Evolutionary conservation across 371 early-diverging fungal genomes (phyloP).

Genomic region (Apophysomyces trapeziformis): DNA sequence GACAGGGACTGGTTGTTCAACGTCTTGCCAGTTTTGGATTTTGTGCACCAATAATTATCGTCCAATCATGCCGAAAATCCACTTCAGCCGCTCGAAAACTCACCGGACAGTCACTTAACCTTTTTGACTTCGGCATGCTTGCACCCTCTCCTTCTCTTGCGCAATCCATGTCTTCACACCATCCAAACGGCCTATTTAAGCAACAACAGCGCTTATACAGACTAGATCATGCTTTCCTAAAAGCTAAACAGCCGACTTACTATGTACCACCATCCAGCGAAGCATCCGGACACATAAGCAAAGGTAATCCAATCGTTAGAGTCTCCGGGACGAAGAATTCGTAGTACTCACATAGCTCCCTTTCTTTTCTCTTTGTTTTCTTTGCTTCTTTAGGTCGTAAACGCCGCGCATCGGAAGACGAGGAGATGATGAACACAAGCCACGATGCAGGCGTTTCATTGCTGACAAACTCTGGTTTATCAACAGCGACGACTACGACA

Average conservation of each 20-base stretch:
- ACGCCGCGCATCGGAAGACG: constrained; percentile 19
- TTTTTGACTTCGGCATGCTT: too few relatives aligned
- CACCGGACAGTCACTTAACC: too few relatives aligned
- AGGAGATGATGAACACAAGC: constrained; percentile 12
- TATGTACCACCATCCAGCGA: constrained; percentile 29
- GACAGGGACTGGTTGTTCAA: too few relatives aligned
- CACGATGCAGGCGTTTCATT: background rate
- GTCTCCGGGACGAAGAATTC: background rate
- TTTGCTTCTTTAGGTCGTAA: constrained; percentile 6
- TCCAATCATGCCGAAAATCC: too few relatives aligned
- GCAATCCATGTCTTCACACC: constrained; percentile 27
- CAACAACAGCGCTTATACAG: constrained; percentile 42
- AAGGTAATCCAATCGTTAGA: background rate
- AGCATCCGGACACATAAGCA: background rate
- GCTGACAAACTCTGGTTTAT: background rate
- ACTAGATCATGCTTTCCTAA: constrained; percentile 29
- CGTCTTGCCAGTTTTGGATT: too few relatives aligned
- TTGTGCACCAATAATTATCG: too few relatives aligned
- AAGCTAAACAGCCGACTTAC: constrained; percentile 32
- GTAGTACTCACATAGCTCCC: background rate
- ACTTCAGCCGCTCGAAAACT: too few relatives aligned
- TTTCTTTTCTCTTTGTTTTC: background rate
- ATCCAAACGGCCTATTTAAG: constrained; percentile 38
- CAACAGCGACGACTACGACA: background rate
- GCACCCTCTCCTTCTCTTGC: background rate